A percentile compares a stretch with the other conserved stretches of the same genome.
These are phyloP conservation scores for Aegilops longissima DNA, from an alignment of 176 grass and related monocot genomes.

Conservation along the genomic window DNA sequence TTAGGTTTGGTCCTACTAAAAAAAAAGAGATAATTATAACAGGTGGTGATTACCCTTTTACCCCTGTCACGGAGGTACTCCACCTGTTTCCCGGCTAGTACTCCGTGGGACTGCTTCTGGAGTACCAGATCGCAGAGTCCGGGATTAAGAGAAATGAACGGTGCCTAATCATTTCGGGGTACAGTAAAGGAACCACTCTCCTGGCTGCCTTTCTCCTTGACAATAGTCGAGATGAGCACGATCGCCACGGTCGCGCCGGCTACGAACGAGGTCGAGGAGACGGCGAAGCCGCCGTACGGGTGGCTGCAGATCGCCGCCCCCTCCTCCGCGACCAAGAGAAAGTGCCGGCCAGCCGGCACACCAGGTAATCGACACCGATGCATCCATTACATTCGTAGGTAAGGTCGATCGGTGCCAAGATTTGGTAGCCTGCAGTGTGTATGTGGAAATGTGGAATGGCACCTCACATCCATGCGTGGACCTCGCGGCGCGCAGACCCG, in stretches of 20 bases:
- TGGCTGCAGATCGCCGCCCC: conserved; percentile 36
- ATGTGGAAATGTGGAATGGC: neutral
- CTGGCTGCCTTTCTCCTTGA: too few relatives aligned
- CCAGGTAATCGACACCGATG: conserved; percentile 48
- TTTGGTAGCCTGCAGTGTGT: neutral
- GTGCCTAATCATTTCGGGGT: too few relatives aligned
- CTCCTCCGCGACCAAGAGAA: conserved; percentile 46
- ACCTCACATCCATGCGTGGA: neutral
- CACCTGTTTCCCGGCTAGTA: too few relatives aligned
- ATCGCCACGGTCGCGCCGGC: neutral
- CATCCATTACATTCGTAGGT: neutral
- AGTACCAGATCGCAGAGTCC: too few relatives aligned
- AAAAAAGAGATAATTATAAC: too few relatives aligned
- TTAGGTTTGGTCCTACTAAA: too few relatives aligned
- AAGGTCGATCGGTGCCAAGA: neutral
- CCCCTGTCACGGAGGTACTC: too few relatives aligned
- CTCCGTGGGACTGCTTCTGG: too few relatives aligned
- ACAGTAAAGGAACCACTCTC: too few relatives aligned
- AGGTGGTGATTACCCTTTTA: too few relatives aligned
- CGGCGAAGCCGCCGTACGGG: conserved; percentile 12
- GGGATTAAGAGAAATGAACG: too few relatives aligned
- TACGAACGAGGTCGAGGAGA: neutral
- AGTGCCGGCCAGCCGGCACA: conserved; percentile 77
- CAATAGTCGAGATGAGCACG: too few relatives aligned
- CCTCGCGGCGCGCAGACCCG: conserved; percentile 46